phyloP scores from a whole-genome alignment of 176 grass and related monocot species.

The Aegilops speltoides region DNA sequence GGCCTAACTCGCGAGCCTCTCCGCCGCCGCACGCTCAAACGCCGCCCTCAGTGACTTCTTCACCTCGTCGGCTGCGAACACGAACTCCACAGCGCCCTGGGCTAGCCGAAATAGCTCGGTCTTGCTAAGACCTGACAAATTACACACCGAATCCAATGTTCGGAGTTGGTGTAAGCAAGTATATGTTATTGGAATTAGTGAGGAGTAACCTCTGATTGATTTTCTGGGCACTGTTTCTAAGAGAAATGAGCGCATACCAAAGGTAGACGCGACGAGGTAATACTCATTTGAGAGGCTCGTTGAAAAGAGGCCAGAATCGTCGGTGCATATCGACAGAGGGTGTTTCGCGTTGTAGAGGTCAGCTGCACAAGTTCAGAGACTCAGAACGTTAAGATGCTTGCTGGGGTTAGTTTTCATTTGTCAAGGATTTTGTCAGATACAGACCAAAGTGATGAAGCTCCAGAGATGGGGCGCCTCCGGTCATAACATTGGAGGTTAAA shows the following conservation, averaged over 20 bases:
- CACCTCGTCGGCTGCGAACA: conserved; percentile 58
- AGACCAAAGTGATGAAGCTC: conserved; percentile 85
- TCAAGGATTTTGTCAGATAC: neutral
- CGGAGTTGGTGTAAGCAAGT: neutral
- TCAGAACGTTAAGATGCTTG: conserved; percentile 3
- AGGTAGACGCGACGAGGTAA: conserved; percentile 59
- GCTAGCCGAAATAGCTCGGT: conserved; percentile 67
- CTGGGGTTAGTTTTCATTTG: neutral
- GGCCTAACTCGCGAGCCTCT: conserved; percentile 18
- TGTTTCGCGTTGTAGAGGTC: conserved; percentile 80
- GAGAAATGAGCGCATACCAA: conserved; percentile 45
- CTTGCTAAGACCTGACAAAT: conserved; percentile 70
- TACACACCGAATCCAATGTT: neutral
- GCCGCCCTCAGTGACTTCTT: conserved; percentile 53
- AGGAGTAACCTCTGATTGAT: neutral
- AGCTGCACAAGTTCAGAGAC: conserved; percentile 42
- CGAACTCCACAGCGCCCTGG: conserved; percentile 50
- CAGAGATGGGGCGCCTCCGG: conserved; percentile 60
- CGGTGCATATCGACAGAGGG: conserved; percentile 78
- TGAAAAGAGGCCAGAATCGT: conserved; percentile 80
- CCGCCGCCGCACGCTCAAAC: conserved; percentile 53
- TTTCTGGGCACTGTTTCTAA: neutral
- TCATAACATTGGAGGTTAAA: conserved; percentile 96
- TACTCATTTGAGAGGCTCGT: conserved; percentile 94
- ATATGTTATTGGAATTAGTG: neutral